Base-by-base conservation (phyloP, 345 rosid species). In the Eucalyptus curtisii region DNA sequence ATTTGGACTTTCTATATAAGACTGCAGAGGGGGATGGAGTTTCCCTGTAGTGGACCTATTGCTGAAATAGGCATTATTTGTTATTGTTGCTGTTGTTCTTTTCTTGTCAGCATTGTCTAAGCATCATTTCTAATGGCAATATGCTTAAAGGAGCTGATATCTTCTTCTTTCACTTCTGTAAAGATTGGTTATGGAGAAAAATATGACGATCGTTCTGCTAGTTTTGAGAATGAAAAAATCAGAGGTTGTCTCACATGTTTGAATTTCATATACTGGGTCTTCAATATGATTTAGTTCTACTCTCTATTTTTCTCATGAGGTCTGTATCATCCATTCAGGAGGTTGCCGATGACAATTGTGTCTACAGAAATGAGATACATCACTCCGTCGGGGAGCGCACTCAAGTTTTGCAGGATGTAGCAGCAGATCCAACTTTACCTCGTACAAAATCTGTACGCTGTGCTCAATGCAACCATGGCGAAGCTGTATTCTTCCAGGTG, bases 401-500 rank as follows among this genome's bases (percentile, higher is more conserved):
- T 33, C 94, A 93, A 86, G 95, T 92, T 13, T 87, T 92, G 90
- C 93, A 93, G 89, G 95, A 93, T 90, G 95, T 93, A 8, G 95
- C 95, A 55, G 92, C 94, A 9, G 95, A 92, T 88, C 95, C 95
- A 13, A 93, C 95, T 44, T 93, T 93, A 27, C 95, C 95, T 81
- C 94, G 95, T 15, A 93, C 95, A 49, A 93, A 93, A 90, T 53
- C 92, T 52, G 93, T 91, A 40, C 87, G 86, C 15, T 93, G 95
- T 88, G 85, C 85, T 30, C 49, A 42, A 31, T 93, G 95, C 91
- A 81, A 82, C 53, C 94, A 91, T 88, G 91, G 89, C 4, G 95
- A 92, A 91, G 95, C 94, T 47, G 93, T 93, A 76, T 92, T 92
- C 90, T 93, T 93, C 92, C 94, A 93, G 94, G 94, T 91, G 71